Evolutionary conservation across 768 basidiomycete species (phyloP).

Genomic region (Pulveroboletus frians): DNA sequence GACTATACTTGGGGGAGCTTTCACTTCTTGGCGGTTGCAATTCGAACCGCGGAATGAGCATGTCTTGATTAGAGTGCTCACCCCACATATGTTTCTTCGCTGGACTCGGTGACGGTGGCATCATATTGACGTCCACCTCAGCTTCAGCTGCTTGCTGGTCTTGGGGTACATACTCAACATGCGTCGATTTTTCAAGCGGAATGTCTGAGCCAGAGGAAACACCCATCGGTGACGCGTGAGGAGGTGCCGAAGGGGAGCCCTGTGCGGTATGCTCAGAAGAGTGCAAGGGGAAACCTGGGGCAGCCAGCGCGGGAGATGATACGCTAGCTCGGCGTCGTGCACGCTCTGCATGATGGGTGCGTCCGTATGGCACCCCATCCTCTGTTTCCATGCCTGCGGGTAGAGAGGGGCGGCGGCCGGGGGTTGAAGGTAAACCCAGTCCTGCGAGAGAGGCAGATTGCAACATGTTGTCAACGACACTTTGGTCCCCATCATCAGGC

Average conservation of each 20-base stretch:
- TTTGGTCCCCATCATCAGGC: constrained; percentile 42
- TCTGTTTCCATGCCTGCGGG: constrained; percentile 56
- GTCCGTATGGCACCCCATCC: constrained; percentile 59
- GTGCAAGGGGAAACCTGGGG: constrained; percentile 36
- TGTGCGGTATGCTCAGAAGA: constrained; percentile 14
- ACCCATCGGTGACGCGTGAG: constrained; percentile 24
- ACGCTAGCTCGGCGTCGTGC: constrained; percentile 32
- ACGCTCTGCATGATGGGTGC: constrained; percentile 56
- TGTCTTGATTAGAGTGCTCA: constrained; percentile 24
- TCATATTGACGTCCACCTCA: constrained; percentile 39
- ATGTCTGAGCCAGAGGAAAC: constrained; percentile 11
- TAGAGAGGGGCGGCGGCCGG: constrained; percentile 37
- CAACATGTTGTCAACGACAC: constrained; percentile 67
- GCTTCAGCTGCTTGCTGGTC: constrained; percentile 26
- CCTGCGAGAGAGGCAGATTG: constrained; percentile 28
- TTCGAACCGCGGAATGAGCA: constrained; percentile 34
- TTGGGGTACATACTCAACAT: constrained; percentile 33
- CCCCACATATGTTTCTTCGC: constrained; percentile 23
- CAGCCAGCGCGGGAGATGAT: constrained; percentile 28
- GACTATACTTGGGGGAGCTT: constrained; percentile 20
- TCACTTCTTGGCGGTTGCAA: constrained; percentile 14
- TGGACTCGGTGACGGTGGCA: constrained; percentile 49
- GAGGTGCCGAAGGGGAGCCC: constrained; percentile 21
- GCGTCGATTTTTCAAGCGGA: constrained; percentile 36
- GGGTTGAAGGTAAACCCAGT: constrained; percentile 27